Base-by-base conservation (phyloP, 2,329 filamentous ascomycete genomes). In the Parascedosporium putredinis region DNA sequence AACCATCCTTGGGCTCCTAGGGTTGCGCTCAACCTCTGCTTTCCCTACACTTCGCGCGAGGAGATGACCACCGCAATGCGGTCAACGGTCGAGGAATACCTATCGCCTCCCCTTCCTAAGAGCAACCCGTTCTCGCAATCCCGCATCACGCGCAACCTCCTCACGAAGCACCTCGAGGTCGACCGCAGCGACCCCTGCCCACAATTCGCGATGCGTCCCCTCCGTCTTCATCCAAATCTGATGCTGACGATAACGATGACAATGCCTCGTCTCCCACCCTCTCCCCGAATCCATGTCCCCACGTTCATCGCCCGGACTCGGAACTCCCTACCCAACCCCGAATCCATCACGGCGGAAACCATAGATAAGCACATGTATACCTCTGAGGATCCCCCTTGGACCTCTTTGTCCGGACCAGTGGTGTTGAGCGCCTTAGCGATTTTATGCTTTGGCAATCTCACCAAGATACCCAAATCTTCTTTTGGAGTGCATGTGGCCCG, bases 361-460 rank as follows among this genome's bases (percentile, higher is more conserved):
- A 72, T 98, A 50, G 84, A 84, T 49, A 79, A 81, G 53, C 88
- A 96, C 67, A 88, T 94, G 70, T 93, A 95, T 68, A 97, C 91
- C 3, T 79, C 84, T 45, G 80, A 81, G 49, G 83, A 86, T 54
- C 93, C 93, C 14, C 93, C 93, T 71, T 97, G 38, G 93, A 98
- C 61, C 76, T 98, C 10, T 82, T 98, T 50, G 78, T 98, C 47
- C 81, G 93, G 47, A 98, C 93, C 4, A 96, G 89, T 54, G 91
- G 90, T 24, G 93, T 98, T 12, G 85, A 90, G 65, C 79, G 93
- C 45, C 72, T 98, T 52, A 96, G 89, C 62, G 93, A 98, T 64
- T 98, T 97, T 60, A 93, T 98, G 90, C 81, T 98, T 29, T 98
- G 93, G 93, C 93, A 98, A 67, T 93, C 88, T 59, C 90, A 97